Evolutionary conservation across 441 rosid species (phyloP).

Genomic region (Jatropha multifida): DNA sequence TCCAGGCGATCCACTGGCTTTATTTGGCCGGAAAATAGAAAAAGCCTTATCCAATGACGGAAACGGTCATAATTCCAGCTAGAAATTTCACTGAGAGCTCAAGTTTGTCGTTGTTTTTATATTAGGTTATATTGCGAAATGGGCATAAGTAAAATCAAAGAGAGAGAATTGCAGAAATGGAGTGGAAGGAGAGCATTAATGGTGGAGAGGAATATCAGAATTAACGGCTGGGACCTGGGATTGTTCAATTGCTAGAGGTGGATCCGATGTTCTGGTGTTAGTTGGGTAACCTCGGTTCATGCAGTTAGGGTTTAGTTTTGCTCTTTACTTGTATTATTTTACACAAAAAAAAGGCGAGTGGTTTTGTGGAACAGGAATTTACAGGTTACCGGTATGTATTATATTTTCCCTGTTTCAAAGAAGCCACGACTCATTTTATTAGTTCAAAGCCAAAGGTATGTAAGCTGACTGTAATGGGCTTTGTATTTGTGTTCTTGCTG

Average conservation of each 20-base stretch:
- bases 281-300: neutral
- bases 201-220: neutral
- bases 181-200: neutral
- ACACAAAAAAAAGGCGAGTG: neutral
- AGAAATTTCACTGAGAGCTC: neutral
- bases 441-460: neutral
- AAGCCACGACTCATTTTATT: neutral
- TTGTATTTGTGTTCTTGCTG: neutral
- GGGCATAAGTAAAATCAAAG: neutral
- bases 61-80: neutral
- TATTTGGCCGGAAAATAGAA: neutral
- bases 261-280: neutral
- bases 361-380: neutral
- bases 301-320: neutral
- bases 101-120: neutral
- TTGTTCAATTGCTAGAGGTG: neutral
- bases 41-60: neutral
- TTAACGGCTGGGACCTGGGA: neutral
- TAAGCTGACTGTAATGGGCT: neutral
- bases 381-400: conserved; percentile 2
- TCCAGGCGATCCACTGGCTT: neutral
- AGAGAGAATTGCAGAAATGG: neutral
- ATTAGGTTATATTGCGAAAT: neutral
- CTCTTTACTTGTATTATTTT: neutral
- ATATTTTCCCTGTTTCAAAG: neutral